Evolutionary conservation across 306 rosid species (phyloP).

Genomic region (Urtica urens): DNA sequence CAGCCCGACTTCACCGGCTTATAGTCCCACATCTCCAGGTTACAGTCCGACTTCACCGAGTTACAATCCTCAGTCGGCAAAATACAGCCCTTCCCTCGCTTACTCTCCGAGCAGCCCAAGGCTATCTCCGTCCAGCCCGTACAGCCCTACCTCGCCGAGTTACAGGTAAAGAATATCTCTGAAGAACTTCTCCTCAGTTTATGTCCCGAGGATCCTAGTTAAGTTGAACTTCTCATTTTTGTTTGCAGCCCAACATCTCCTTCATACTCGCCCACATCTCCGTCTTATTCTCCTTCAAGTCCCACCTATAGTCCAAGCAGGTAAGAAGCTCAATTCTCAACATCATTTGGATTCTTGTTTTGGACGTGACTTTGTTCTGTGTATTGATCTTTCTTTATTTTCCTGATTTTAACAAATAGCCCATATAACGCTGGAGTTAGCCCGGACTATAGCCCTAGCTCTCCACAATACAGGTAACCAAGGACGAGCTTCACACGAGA

Average conservation of each 20-base stretch:
- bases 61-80: slow-evolving; percentile 53
- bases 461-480: slow-evolving; percentile 82
- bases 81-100: slow-evolving; percentile 81
- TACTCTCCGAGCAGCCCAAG: slow-evolving; percentile 97
- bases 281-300: slow-evolving; percentile 92
- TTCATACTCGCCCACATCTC: slow-evolving; percentile 94
- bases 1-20: slow-evolving; percentile 67
- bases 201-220: slow-evolving; percentile 13
- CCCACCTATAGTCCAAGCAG: slow-evolving; percentile 96
- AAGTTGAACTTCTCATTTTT: slow-evolving; percentile 2
- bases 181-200: not conserved
- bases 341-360: not conserved
- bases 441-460: slow-evolving; percentile 88
- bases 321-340: slow-evolving; percentile 26
- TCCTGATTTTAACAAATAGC: slow-evolving; percentile 24
- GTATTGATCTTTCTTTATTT: not conserved
- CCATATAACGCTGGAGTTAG: slow-evolving; percentile 78
- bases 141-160: slow-evolving; percentile 92
- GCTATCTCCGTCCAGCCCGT: slow-evolving; percentile 86
- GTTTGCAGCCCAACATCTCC: slow-evolving; percentile 93
- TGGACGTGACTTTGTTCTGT: too few species aligned
- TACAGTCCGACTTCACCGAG: slow-evolving; percentile 72
- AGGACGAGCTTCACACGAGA: not conserved
- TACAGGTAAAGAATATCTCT: slow-evolving; percentile 48
- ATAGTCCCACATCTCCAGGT: slow-evolving; percentile 55